A percentile compares a stretch with the other conserved stretches of the same genome.
Conservation (phyloP, 2,329 filamentous ascomycete species). For the Daldinia sp. region DNA sequence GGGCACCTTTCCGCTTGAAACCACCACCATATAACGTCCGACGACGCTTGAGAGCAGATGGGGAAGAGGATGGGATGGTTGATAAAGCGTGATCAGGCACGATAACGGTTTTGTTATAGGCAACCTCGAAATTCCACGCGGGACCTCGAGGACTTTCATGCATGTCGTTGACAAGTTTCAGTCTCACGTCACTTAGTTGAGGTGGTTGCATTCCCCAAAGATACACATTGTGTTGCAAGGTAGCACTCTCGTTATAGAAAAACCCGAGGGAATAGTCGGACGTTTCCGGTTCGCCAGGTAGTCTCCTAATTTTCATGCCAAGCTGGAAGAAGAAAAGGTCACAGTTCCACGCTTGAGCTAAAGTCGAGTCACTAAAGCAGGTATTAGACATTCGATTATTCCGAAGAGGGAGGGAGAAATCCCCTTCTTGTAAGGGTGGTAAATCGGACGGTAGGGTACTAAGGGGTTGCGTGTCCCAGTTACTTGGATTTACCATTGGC, state of each 20-base stretch:
- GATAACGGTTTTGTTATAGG: constrained; percentile 69
- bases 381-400: constrained; percentile 62
- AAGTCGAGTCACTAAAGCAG: constrained; percentile 68
- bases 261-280: constrained; percentile 59
- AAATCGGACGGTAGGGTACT: constrained; percentile 64
- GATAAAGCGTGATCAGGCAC: constrained; percentile 59
- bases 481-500: constrained; percentile 49
- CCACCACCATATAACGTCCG: constrained; percentile 48
- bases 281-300: constrained; percentile 47
- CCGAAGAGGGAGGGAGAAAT: constrained; percentile 66
- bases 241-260: constrained; percentile 54
- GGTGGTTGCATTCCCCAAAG: constrained; percentile 69
- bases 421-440: constrained; percentile 65
- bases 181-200: constrained; percentile 54
- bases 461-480: constrained; percentile 65
- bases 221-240: constrained; percentile 55
- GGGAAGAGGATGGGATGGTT: constrained; percentile 9
- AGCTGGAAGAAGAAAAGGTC: constrained; percentile 62
- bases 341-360: constrained; percentile 74
- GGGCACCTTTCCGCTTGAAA: constrained; percentile 56
- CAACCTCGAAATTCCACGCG: constrained; percentile 65
- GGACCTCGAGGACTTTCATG: constrained; percentile 62
- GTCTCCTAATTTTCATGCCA: constrained; percentile 56
- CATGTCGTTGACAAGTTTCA: constrained; percentile 66
- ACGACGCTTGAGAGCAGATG: constrained; percentile 41